These are phyloP conservation scores for Penicillium paneum DNA, from an alignment of 2,329 filamentous ascomycete species.

Conservation along the genomic window DNA sequence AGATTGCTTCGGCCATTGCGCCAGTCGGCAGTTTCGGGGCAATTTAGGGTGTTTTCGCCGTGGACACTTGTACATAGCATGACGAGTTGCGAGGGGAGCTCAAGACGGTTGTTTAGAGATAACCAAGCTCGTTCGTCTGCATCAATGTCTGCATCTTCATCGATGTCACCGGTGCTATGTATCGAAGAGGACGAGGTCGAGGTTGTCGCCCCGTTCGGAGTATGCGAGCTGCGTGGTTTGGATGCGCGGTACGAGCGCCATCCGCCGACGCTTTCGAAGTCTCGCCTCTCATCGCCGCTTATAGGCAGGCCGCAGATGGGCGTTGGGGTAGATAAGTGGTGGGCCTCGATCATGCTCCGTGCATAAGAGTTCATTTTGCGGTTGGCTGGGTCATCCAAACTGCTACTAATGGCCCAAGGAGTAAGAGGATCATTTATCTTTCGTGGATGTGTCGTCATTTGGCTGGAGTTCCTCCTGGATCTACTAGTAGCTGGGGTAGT, in stretches of 20 bases:
- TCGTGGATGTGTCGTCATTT: slow-evolving; percentile 14
- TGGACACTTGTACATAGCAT: slow-evolving; percentile 13
- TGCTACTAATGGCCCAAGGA: slow-evolving; percentile 2
- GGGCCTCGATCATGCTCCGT: slow-evolving; percentile 21
- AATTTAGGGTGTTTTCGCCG: slow-evolving; percentile 6
- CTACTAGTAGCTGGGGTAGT: slow-evolving; percentile 21
- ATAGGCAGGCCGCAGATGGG: slow-evolving; percentile 23
- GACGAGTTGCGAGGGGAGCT: slow-evolving; percentile 35
- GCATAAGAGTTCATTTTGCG: slow-evolving; percentile 17
- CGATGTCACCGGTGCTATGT: slow-evolving; percentile 21
- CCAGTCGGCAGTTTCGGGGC: slow-evolving; percentile 7
- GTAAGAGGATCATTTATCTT: slow-evolving; percentile 12
- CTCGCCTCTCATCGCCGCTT: slow-evolving; percentile 36
- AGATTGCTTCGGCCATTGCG: neutral
- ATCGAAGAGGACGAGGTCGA: slow-evolving; percentile 26
- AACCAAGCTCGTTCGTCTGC: slow-evolving; percentile 40
- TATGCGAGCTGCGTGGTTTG: slow-evolving; percentile 13
- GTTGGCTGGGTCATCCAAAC: slow-evolving; percentile 7
- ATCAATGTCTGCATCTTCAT: slow-evolving; percentile 12
- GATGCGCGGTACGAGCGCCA: slow-evolving; percentile 31
- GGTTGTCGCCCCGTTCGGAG: slow-evolving; percentile 14
- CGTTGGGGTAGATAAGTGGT: slow-evolving; percentile 15
- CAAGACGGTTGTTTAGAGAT: slow-evolving; percentile 38
- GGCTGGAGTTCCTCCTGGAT: slow-evolving; percentile 26
- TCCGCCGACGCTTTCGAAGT: slow-evolving; percentile 46